A percentile compares a stretch with the other conserved stretches of the same genome.
Evolutionary conservation across 345 rosid genomes (phyloP).

Genomic region (Salix brachista): DNA sequence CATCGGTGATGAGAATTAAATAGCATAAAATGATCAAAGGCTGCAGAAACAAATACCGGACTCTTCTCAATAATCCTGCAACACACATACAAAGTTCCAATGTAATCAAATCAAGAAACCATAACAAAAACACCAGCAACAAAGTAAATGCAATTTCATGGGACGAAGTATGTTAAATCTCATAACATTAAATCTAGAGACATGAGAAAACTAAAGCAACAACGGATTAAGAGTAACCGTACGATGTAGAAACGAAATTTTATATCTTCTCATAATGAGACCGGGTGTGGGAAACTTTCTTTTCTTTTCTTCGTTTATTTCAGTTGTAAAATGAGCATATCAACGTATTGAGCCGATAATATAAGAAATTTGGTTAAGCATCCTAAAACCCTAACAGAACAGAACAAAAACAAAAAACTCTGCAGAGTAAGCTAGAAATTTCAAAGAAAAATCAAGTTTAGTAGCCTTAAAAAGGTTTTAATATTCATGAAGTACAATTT

Average conservation of each 20-base stretch:
- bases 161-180: too few relatives aligned
- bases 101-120: neutral
- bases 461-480: neutral
- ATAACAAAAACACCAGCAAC: neutral
- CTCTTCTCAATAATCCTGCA: slow-evolving; percentile 45
- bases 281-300: neutral
- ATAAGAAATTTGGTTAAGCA: neutral
- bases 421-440: neutral
- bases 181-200: too few relatives aligned
- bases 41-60: slow-evolving; percentile 29
- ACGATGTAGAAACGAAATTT: neutral
- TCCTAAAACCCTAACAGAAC: neutral
- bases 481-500: neutral
- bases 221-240: neutral
- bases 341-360: neutral
- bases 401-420: neutral
- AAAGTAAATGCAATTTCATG: neutral
- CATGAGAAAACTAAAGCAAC: too few relatives aligned
- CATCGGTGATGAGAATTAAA: slow-evolving; percentile 36
- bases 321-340: neutral
- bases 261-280: neutral
- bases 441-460: neutral
- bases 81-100: slow-evolving; percentile 4
- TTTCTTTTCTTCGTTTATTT: neutral
- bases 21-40: slow-evolving; percentile 36